A percentile compares a stretch with the other conserved stretches of the same genome.
Evolutionary conservation across 305 asterid species (phyloP).

Genomic region (Coffea humblotiana): DNA sequence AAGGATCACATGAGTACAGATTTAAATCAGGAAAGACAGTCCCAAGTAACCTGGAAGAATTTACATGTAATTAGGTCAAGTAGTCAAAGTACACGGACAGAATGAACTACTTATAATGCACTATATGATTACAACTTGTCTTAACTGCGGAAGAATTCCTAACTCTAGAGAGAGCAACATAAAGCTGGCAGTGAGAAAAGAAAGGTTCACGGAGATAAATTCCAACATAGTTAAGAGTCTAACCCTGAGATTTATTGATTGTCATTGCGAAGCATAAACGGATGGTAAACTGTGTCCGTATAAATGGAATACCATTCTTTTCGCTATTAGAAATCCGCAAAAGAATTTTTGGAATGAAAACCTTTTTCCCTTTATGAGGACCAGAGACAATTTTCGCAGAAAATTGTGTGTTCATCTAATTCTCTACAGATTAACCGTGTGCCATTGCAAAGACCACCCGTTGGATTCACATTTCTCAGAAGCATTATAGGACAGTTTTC

Average conservation of each 20-base stretch:
- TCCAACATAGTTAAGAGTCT: neutral
- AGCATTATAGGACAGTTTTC: neutral
- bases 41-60: too few species aligned
- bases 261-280: neutral
- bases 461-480: neutral
- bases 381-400: neutral
- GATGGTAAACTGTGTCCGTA: neutral
- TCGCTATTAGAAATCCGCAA: neutral
- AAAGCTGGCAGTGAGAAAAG: neutral
- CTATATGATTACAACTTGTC: too few species aligned
- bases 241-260: neutral
- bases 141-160: too few species aligned
- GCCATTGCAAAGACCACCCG: neutral
- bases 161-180: too few species aligned
- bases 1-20: too few species aligned
- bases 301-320: neutral
- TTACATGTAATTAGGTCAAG: too few species aligned
- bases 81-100: too few species aligned
- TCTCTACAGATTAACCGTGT: neutral
- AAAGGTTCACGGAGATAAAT: neutral
- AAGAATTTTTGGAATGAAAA: neutral
- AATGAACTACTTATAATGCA: too few species aligned
- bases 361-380: neutral
- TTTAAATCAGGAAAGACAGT: too few species aligned
- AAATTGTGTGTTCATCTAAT: neutral